Base-by-base conservation (phyloP, 2,329 filamentous ascomycete species). In the Aquanectria penicillioides region DNA sequence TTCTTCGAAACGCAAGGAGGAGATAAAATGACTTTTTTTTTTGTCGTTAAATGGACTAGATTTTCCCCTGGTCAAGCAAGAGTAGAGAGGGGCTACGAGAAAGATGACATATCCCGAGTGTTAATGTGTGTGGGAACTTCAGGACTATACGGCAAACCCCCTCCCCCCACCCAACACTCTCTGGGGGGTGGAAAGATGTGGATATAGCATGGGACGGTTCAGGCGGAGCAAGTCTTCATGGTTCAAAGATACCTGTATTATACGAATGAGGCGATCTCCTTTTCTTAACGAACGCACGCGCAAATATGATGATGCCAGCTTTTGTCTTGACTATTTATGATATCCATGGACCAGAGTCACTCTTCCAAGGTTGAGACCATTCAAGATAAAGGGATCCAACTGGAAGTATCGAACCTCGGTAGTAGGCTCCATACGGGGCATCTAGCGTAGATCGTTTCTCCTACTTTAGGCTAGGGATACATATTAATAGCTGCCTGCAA, bases 1-100 rank as follows among this genome's bases (percentile, higher is more conserved):
- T 99, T 63, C 85, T 98, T 74, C 90, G 87, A 77, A 92, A 93
- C 62, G 85, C 88, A 64, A 87, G 87, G 77, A 88, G 79, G 74
- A 80, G 83, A 71, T 86, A 71, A 66, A 12, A 13, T n/a, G 28
- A 28, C 26, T 46, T 28, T 25, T 25, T 18, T 25, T 28, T 18
- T 43, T 33, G 6, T 23, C 41, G 41, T 28, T 17, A 20, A 46
- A 13, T 28, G 33, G 28, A 17, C 41, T 33, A 46, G 26, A 26
- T 28, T 28, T 26, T 28, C 28, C 12, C n/a, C 41, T 7, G 15
- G 18, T 5, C 26, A 18, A 37, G 34, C 34, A 8, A 10, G 20
- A 31, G 37, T 15, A 54, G 18, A 33, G 12, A 18, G 20, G n/a
- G n/a, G 36, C 46, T 25, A 28, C 18, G 31, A 38, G 20, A 18